These are phyloP conservation scores for Ophiostoma populinum DNA, from an alignment of 2,329 filamentous ascomycete species.

Conservation along the genomic window DNA sequence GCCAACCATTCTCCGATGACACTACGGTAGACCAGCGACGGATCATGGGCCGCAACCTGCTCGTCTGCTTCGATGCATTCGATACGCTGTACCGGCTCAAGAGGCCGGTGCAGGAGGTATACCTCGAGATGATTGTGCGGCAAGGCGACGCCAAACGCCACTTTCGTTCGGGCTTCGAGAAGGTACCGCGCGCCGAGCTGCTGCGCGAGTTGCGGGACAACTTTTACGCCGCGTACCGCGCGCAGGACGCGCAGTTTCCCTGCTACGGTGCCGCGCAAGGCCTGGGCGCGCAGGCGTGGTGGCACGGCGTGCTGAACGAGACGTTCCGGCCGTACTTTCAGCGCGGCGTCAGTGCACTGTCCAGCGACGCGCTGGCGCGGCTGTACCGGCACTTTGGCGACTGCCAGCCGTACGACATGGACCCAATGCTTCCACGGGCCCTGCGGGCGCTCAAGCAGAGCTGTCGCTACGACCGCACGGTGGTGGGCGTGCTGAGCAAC, in stretches of 20 bases:
- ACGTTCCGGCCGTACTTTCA: no score
- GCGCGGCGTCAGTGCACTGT: no score
- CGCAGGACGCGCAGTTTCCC: no score
- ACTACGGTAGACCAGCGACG: no score
- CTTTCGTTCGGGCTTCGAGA: constrained; percentile 15
- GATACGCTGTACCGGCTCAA: constrained; percentile 43
- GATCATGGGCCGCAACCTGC: constrained; percentile 31
- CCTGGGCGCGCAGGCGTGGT: no score
- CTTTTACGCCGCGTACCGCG: no score
- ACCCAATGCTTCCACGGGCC: constrained; percentile 22
- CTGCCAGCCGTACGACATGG: constrained; percentile 31
- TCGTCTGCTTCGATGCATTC: constrained; percentile 47
- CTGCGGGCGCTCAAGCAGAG: constrained; percentile 13
- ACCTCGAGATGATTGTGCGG: constrained; percentile 31
- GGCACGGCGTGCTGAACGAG: no score
- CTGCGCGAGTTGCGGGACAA: no score
- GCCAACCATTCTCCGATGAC: no score
- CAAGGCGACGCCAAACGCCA: constrained; percentile 24
- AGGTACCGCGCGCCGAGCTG: no score
- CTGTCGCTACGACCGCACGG: constrained; percentile 13
- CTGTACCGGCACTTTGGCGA: constrained; percentile 37
- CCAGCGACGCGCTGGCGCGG: no score
- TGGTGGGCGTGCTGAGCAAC: constrained; percentile 44
- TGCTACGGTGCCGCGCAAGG: no score
- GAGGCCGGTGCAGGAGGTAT: constrained; percentile 32